Conservation (phyloP, 106 monocot species). For the Dendrobium huoshanense region DNA sequence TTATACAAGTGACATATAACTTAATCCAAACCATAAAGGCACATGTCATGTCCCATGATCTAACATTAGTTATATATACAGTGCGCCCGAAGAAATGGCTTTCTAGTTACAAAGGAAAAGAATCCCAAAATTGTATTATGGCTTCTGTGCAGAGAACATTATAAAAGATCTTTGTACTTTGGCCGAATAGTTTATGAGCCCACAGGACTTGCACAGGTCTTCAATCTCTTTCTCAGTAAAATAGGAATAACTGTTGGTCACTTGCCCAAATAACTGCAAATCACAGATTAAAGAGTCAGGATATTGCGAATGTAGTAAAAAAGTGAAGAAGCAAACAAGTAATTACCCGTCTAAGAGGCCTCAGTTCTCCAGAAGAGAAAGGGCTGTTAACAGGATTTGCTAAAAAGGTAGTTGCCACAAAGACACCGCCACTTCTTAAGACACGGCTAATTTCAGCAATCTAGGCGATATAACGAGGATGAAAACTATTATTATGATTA, state of each 20-base stretch:
- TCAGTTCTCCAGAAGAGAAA: slow-evolving; percentile 36
- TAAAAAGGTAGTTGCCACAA: slow-evolving; percentile 89
- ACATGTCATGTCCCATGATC: no score
- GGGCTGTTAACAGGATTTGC: slow-evolving; percentile 51
- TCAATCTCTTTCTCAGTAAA: slow-evolving; percentile 84
- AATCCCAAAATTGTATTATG: slow-evolving; percentile 19
- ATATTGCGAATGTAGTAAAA: background rate
- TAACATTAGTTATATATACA: no score
- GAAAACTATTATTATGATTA: background rate
- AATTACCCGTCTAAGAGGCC: slow-evolving; percentile 48
- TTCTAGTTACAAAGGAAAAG: background rate
- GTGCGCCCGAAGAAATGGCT: no score
- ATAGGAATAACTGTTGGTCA: slow-evolving; percentile 47
- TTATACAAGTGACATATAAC: no score
- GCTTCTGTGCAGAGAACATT: slow-evolving; percentile 97
- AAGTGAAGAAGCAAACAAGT: background rate
- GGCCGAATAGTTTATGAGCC: slow-evolving; percentile 73
- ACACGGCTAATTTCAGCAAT: slow-evolving; percentile 93
- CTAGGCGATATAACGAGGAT: slow-evolving; percentile 20
- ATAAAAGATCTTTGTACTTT: slow-evolving; percentile 77
- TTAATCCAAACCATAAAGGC: no score
- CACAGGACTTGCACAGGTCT: slow-evolving; percentile 87
- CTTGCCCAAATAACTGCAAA: slow-evolving; percentile 56
- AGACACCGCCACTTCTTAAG: slow-evolving; percentile 81
- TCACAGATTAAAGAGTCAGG: background rate